phyloP scores from a whole-genome alignment of 257 asterid genomes.

The Rubia yunnanensis region DNA sequence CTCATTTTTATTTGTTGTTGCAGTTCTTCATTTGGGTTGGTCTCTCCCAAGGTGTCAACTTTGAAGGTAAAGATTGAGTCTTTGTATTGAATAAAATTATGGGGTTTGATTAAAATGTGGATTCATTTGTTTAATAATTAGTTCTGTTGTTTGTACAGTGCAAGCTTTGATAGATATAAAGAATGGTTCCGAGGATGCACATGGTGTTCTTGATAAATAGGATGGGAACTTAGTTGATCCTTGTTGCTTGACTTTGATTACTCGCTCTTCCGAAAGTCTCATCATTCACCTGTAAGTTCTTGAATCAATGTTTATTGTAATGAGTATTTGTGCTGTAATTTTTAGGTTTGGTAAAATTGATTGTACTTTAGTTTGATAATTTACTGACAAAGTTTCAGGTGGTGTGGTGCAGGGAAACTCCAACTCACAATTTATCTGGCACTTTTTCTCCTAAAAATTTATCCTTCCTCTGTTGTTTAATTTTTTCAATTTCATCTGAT shows the following conservation, averaged over 20 bases:
- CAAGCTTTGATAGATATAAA: conserved; percentile 91
- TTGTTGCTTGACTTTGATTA: conserved; percentile 98
- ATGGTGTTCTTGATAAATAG: conserved; percentile 93
- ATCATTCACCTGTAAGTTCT: conserved; percentile 83
- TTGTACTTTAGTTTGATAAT: background rate
- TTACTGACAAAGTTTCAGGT: conserved; percentile 25
- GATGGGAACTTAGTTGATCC: conserved; percentile 97
- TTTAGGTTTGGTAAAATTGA: background rate
- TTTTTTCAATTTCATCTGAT: too few species aligned
- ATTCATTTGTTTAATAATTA: background rate
- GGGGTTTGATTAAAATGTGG: background rate
- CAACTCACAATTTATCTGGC: conserved; percentile 91
- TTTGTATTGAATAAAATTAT: background rate
- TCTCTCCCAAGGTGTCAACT: conserved; percentile 93
- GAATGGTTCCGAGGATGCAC: conserved; percentile 69
- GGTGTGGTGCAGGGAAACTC: conserved; percentile 75
- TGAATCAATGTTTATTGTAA: background rate
- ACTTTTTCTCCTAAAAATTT: conserved; percentile 71
- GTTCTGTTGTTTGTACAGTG: conserved; percentile 28
- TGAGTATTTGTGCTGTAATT: background rate
- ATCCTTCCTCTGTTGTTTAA: too few species aligned
- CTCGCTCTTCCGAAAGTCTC: conserved; percentile 71
- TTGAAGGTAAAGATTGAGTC: conserved; percentile 57
- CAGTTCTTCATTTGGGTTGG: conserved; percentile 46
- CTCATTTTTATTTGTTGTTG: conserved; percentile 29